These are phyloP conservation scores for Cardamine resedifolia DNA, from an alignment of 345 rosid species.

Conservation along the genomic window DNA sequence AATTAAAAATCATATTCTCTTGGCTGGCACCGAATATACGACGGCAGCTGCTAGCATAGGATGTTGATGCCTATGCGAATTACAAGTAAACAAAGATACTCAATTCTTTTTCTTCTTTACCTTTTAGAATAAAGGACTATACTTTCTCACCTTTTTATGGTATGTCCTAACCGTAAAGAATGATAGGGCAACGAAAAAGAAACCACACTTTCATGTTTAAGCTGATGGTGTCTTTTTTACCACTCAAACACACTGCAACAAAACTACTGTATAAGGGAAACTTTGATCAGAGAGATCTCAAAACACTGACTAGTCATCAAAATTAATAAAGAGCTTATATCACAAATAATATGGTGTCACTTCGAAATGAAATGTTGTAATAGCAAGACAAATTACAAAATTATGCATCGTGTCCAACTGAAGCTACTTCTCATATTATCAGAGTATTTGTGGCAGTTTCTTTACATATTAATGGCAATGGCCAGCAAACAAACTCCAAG, in stretches of 20 bases:
- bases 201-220: too few relatives aligned
- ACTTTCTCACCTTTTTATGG: conserved; percentile 15
- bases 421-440: neutral
- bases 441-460: neutral
- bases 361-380: neutral
- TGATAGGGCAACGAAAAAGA: too few relatives aligned
- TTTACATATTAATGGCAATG: neutral
- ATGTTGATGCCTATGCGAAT: conserved; percentile 23
- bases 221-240: too few relatives aligned
- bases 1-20: too few relatives aligned
- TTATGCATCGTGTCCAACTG: too few relatives aligned
- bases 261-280: too few relatives aligned
- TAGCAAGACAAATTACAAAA: too few relatives aligned
- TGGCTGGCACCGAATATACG: neutral
- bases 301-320: too few relatives aligned
- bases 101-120: neutral
- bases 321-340: neutral
- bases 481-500: neutral
- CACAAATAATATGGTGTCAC: neutral
- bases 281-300: too few relatives aligned
- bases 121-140: neutral
- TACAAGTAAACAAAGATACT: neutral
- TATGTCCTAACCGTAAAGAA: neutral
- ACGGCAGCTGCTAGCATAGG: neutral
- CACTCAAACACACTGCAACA: too few relatives aligned